A percentile compares a stretch with the other conserved stretches of the same genome.
These are phyloP conservation scores for Leishmania turanica DNA, from an alignment of 208 protist species.

Conservation along the genomic window DNA sequence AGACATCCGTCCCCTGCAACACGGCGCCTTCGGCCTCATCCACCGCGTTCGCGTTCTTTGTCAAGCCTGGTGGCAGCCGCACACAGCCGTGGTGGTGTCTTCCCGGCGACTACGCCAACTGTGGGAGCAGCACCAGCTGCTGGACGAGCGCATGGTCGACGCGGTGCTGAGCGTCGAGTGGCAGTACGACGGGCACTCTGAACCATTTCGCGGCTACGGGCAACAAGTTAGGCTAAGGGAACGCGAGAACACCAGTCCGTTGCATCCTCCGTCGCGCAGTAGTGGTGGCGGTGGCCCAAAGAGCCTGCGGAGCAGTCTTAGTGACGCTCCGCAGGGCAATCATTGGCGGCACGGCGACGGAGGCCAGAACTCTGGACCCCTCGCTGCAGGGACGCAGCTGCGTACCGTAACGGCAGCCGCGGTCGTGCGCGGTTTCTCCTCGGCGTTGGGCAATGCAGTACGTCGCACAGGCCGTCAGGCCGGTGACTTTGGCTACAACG, in stretches of 20 bases:
- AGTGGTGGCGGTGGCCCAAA: neutral
- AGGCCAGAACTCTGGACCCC: neutral
- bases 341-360: neutral
- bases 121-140: conserved; percentile 49
- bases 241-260: neutral
- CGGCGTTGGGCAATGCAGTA: conserved; percentile 40
- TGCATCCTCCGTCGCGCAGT: neutral
- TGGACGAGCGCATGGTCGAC: conserved; percentile 49
- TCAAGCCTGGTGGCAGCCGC: conserved; percentile 61
- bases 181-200: conserved; percentile 29
- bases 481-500: conserved; percentile 47
- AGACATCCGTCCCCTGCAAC: conserved; percentile 9
- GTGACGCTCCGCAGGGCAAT: neutral
- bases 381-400: conserved; percentile 6
- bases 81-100: conserved; percentile 45
- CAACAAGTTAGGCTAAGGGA: neutral
- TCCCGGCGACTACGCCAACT: conserved; percentile 35
- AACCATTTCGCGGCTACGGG: conserved; percentile 13
- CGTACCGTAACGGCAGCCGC: conserved; percentile 26
- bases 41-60: conserved; percentile 60
- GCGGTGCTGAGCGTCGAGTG: conserved; percentile 67
- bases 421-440: conserved; percentile 52
- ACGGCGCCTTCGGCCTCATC: conserved; percentile 35
- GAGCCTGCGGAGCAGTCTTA: conserved; percentile 2
- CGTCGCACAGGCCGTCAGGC: conserved; percentile 36